phyloP scores from a whole-genome alignment of 345 rosid species.

The Camelina sativa region DNA sequence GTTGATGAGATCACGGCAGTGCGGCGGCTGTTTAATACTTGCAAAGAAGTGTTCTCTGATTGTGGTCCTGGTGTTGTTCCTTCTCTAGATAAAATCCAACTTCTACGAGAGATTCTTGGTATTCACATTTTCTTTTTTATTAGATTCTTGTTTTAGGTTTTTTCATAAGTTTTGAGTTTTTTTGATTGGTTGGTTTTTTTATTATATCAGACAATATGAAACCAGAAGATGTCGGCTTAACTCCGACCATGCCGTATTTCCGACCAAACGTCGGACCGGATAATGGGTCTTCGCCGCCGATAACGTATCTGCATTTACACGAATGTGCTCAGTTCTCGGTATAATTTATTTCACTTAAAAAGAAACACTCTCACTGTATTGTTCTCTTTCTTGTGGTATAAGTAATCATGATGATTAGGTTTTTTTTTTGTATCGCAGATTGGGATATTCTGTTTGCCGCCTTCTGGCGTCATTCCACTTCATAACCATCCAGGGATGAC shows the following conservation, averaged over 20 bases:
- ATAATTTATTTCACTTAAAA: slow-evolving; percentile 6
- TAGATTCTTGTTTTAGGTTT: not conserved
- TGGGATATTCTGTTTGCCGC: slow-evolving; percentile 94
- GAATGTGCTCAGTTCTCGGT: slow-evolving; percentile 79
- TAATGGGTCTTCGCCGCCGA: slow-evolving; percentile 40
- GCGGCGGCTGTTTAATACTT: slow-evolving; percentile 71
- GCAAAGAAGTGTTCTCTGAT: slow-evolving; percentile 69
- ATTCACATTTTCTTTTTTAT: slow-evolving; percentile 21
- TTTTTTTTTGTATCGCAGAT: slow-evolving; percentile 54
- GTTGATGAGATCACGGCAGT: slow-evolving; percentile 39
- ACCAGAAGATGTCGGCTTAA: slow-evolving; percentile 67
- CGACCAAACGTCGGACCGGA: slow-evolving; percentile 1
- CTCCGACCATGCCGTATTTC: slow-evolving; percentile 59
- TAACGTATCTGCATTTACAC: slow-evolving; percentile 67
- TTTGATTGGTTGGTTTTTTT: slow-evolving; percentile 3
- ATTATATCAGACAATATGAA: slow-evolving; percentile 59
- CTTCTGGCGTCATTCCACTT: slow-evolving; percentile 83
- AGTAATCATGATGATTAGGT: slow-evolving; percentile 33
- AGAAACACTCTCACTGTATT: not conserved
- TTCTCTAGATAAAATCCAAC: slow-evolving; percentile 59
- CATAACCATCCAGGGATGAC: slow-evolving; percentile 99
- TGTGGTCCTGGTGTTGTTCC: slow-evolving; percentile 65
- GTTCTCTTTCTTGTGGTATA: slow-evolving; percentile 21
- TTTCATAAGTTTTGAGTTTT: slow-evolving; percentile 2
- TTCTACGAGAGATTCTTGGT: slow-evolving; percentile 74